These are phyloP conservation scores for Arachnomyces sp. DNA, from an alignment of 2,329 filamentous ascomycete genomes.

Conservation along the genomic window DNA sequence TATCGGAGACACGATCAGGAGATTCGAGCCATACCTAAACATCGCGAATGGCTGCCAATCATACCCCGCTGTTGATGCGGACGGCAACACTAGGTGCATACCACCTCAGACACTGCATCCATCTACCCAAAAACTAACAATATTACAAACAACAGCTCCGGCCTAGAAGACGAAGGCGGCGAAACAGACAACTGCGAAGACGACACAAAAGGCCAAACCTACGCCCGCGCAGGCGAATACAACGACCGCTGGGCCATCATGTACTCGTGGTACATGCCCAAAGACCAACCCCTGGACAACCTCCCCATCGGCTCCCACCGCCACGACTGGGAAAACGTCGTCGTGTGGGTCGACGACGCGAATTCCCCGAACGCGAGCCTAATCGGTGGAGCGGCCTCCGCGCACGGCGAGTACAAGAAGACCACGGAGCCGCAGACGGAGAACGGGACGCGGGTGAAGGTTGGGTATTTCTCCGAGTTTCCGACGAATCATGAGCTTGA, in stretches of 20 bases:
- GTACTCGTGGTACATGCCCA: constrained; percentile 47
- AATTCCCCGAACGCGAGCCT: constrained; percentile 30
- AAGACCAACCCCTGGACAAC: constrained; percentile 37
- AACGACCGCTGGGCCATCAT: constrained; percentile 41
- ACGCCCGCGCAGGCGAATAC: constrained; percentile 37
- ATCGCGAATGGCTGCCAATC: constrained; percentile 55
- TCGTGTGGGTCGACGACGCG: constrained; percentile 42
- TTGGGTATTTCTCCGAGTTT: constrained; percentile 42
- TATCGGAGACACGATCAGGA: constrained; percentile 42
- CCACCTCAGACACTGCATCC: constrained; percentile 8
- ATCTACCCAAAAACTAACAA: constrained; percentile 1
- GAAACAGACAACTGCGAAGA: constrained; percentile 31
- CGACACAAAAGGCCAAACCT: constrained; percentile 43
- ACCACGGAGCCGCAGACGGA: constrained; percentile 33
- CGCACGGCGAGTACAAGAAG: constrained; percentile 43
- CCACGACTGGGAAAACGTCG: constrained; percentile 49
- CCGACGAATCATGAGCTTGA: constrained; percentile 42
- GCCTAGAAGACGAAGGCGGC: constrained; percentile 34
- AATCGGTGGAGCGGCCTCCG: constrained; percentile 43
- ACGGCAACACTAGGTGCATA: constrained; percentile 48
- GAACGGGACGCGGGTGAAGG: constrained; percentile 36
- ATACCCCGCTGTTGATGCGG: constrained; percentile 52
- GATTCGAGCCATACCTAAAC: constrained; percentile 49
- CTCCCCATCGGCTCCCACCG: constrained; percentile 37
- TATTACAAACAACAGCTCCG: constrained; percentile 27